Evolutionary conservation across 257 asterid species (phyloP).

Genomic region (Lavandula angustifolia): DNA sequence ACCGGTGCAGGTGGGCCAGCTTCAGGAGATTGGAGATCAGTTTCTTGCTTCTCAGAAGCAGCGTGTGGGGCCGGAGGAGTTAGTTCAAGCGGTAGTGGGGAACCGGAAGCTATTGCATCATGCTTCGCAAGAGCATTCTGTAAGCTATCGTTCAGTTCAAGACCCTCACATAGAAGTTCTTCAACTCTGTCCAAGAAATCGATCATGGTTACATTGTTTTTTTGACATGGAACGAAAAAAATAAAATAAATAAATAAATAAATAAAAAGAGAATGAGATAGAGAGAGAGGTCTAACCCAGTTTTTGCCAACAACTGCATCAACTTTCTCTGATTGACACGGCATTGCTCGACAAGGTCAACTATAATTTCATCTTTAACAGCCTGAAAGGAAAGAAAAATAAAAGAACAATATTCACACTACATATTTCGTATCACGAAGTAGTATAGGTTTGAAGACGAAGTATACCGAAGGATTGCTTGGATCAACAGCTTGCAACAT

Average conservation of each 20-base stretch:
- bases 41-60: constrained; percentile 38
- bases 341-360: constrained; percentile 71
- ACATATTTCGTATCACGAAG: constrained; percentile 4
- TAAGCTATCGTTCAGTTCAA: constrained; percentile 76
- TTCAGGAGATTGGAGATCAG: constrained; percentile 38
- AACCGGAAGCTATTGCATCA: constrained; percentile 85
- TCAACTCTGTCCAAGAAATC: constrained; percentile 61
- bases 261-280: too few species aligned
- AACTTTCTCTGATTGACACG: constrained; percentile 78
- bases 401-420: constrained; percentile 11
- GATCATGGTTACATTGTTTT: neutral
- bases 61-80: constrained; percentile 25
- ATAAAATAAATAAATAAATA: too few species aligned
- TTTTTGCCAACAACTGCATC: constrained; percentile 67
- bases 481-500: constrained; percentile 84
- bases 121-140: constrained; percentile 72
- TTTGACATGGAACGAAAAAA: too few species aligned
- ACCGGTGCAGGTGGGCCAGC: constrained; percentile 34
- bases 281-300: constrained; percentile 43
- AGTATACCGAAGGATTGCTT: constrained; percentile 54
- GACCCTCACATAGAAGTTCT: constrained; percentile 85
- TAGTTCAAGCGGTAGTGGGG: constrained; percentile 51
- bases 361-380: constrained; percentile 44
- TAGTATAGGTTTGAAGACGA: neutral
- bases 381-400: constrained; percentile 54